Conservation (phyloP, 140 eudicot genomes). For the Erigeron philadelphicus region DNA sequence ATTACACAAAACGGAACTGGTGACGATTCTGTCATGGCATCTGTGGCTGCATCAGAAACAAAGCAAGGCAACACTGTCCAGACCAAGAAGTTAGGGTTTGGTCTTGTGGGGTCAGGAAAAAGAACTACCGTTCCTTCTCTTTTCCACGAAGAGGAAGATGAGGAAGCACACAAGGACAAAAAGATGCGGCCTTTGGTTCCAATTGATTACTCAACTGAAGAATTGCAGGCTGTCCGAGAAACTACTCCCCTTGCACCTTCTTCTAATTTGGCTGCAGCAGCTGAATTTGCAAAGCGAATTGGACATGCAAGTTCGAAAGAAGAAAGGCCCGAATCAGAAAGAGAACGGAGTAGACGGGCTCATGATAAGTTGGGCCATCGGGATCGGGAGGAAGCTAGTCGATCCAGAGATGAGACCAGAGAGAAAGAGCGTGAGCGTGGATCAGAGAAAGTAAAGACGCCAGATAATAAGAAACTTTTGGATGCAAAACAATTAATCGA, state of each 20-base stretch:
- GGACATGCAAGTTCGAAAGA: slow-evolving; percentile 56
- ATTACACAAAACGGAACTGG: slow-evolving; percentile 48
- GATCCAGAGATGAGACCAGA: slow-evolving; percentile 46
- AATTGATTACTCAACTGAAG: slow-evolving; percentile 89
- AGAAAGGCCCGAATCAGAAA: slow-evolving; percentile 64
- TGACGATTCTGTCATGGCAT: slow-evolving; percentile 34
- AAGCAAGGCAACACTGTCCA: slow-evolving; percentile 43
- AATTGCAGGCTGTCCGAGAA: slow-evolving; percentile 60
- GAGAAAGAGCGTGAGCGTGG: slow-evolving; percentile 30
- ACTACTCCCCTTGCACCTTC: slow-evolving; percentile 48
- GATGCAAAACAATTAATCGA: slow-evolving; percentile 94
- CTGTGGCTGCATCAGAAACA: slow-evolving; percentile 35
- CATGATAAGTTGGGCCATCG: slow-evolving; percentile 62
- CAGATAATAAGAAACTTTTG: slow-evolving; percentile 67
- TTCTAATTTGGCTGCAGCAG: slow-evolving; percentile 59
- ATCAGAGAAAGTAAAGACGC: slow-evolving; percentile 46
- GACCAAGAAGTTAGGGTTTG: slow-evolving; percentile 74
- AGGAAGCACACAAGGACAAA: slow-evolving; percentile 82
- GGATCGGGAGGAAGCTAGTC: slow-evolving; percentile 50
- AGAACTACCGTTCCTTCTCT: slow-evolving; percentile 84
- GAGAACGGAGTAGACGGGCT: slow-evolving; percentile 57
- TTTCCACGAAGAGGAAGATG: slow-evolving; percentile 89
- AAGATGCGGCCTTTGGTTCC: slow-evolving; percentile 99
- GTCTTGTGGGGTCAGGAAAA: slow-evolving; percentile 86
- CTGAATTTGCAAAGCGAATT: slow-evolving; percentile 69